Evolutionary conservation across 164 flowering plant species (phyloP).

Genomic region (Stephania yunnanensis): DNA sequence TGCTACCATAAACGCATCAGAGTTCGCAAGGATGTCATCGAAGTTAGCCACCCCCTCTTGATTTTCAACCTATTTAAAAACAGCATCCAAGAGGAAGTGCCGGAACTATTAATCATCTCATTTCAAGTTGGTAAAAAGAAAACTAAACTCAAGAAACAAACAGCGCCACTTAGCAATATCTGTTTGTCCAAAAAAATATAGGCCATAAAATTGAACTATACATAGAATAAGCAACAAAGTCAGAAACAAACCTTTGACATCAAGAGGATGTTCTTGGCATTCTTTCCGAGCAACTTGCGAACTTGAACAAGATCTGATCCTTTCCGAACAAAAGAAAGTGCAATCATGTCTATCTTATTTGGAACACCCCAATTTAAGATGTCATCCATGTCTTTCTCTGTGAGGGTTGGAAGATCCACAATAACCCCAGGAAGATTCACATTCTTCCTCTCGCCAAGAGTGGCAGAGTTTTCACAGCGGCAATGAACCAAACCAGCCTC

Average conservation of each 20-base stretch:
- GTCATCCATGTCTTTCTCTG: constrained; percentile 79
- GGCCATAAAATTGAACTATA: neutral
- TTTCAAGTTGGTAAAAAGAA: too few species aligned
- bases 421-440: constrained; percentile 86
- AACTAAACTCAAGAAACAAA: neutral
- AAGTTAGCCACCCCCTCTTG: constrained; percentile 93
- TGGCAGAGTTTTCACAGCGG: constrained; percentile 82
- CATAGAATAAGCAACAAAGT: neutral
- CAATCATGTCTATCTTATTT: constrained; percentile 36
- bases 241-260: constrained; percentile 38
- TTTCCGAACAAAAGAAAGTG: constrained; percentile 41
- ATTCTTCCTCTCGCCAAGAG: constrained; percentile 86
- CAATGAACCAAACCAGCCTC: constrained; percentile 55
- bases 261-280: constrained; percentile 36
- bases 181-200: neutral
- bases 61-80: constrained; percentile 58
- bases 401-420: constrained; percentile 84
- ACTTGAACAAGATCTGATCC: constrained; percentile 46
- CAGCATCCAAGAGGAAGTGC: neutral
- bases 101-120: constrained; percentile 15
- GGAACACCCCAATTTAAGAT: constrained; percentile 41
- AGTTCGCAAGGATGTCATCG: constrained; percentile 74
- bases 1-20: constrained; percentile 82
- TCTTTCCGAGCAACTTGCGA: constrained; percentile 32
- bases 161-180: too few species aligned